Base-by-base conservation (phyloP, 305 asterid species). In the Plantago rigida region DNA sequence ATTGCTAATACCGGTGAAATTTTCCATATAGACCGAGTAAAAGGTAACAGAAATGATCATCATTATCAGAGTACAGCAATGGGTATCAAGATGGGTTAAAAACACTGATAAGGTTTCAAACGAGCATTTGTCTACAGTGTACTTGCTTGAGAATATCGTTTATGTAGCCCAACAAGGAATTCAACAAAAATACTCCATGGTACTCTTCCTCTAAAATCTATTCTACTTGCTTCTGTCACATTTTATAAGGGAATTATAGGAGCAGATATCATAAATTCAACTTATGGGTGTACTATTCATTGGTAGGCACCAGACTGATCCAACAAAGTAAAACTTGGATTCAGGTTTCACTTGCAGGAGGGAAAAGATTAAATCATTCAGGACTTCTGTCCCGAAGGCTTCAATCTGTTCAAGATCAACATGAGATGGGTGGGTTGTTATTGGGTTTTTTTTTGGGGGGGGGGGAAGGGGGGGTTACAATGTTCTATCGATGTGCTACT, bases 1-100 rank as follows among this genome's bases (percentile, higher is more conserved):
- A 47, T 47, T 41, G 46, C 46, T 10, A 41, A 41, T 41, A 41
- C 58, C 42, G 6, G 42, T 53, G 58, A 53, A 36, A 53, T 4
- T 28, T 28, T 12, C 44, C 59, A 26, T 9, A 4, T 13, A 3
- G 24, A 34, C 12, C 31, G 56, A 5, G 54, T 1, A 0, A 41
- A 47, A 39, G 3, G 57, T n/a, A 19, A 28, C 12, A 13, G n/a
- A 29, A 12, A 31, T 53, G 13, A 29, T 24, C 24, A 24, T 12
- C 6, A 55, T 15, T 28, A 31, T 55, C 13, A 15, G 41, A 28
- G 14, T 26, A 13, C 14, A 10, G 14, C 36, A 10, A 10, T 26
- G 28, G 4, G 13, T 28, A 24, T 24, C 26, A 53, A n/a, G 19
- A 13, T 3, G 17, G 41, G 58, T 53, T 28, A 29, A 26, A 26